Conservation (phyloP, 495 filamentous ascomycete genomes). For the Filosporella fistucella region DNA sequence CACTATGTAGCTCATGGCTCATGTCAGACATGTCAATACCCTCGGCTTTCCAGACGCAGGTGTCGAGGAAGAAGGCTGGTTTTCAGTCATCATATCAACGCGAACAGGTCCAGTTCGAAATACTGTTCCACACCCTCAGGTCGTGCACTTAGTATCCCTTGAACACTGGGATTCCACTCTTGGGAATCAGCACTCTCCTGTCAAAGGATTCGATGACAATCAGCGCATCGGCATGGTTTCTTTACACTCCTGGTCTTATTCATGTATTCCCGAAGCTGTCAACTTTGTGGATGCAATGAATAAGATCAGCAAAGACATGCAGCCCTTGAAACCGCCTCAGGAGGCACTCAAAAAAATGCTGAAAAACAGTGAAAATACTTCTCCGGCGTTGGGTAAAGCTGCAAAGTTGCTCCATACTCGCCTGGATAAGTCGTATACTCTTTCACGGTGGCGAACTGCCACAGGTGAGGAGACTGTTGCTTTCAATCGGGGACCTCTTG, state of each 20-base stretch:
- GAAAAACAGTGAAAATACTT: not conserved
- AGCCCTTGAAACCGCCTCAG: not conserved
- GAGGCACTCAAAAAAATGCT: not conserved
- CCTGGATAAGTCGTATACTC: constrained; percentile 35
- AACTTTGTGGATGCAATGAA: constrained; percentile 27
- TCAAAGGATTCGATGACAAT: not conserved
- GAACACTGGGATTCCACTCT: constrained; percentile 2
- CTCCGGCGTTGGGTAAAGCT: not conserved
- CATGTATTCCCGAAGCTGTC: constrained; percentile 27
- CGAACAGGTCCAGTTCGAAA: not conserved
- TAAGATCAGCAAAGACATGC: constrained; percentile 16
- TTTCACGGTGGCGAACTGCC: constrained; percentile 27
- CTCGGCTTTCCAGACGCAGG: constrained; percentile 7
- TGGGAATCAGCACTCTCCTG: not conserved
- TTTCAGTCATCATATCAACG: not conserved
- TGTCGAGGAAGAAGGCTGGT: not conserved
- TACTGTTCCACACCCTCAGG: not conserved
- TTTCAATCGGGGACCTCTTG: constrained; percentile 36
- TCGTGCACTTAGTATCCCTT: constrained; percentile 3
- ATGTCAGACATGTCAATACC: constrained; percentile 7
- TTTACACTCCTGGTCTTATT: constrained; percentile 43
- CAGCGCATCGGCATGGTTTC: constrained; percentile 31
- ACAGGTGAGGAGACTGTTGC: constrained; percentile 39
- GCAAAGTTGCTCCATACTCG: constrained; percentile 11
- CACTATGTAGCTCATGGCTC: constrained; percentile 1